Base-by-base conservation (phyloP, 2,329 filamentous ascomycete genomes). In the Aspergillus sp. region DNA sequence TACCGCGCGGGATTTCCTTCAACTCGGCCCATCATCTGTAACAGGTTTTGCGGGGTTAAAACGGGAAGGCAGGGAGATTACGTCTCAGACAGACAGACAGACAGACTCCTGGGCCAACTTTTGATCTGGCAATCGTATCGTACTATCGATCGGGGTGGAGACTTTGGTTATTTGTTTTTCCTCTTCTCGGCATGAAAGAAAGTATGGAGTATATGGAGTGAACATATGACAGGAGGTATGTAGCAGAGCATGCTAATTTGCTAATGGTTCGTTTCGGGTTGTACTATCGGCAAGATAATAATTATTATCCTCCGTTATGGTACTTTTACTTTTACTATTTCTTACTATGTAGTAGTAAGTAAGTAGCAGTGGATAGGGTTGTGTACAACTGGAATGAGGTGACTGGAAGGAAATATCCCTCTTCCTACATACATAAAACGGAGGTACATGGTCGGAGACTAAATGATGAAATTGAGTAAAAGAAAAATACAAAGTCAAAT, bases 1-100 rank as follows among this genome's bases (percentile, higher is more conserved):
- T 57, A 47, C 49, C 58, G 58, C 58, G 58, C 58, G 58, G 54
- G 58, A 60, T 60, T 60, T 52, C 17, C 25, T 42, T 25, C 19
- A 27, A 30, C 27, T 30, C 17, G 15, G 15, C 21, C 32, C 54
- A 39, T 19, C 30, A n/a, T n/a, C 36, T 55, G 53, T 55, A 44
- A 55, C 53, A 44, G 53, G 42, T n/a, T 47, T 55, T 55, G 53
- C 53, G 53, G 53, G 53, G 53, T 30, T 32, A 30, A 30, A 44
- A 11, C 17, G 17, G 15, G 50, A n/a, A 13, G 15, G 52, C 25
- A 30, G 38, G 52, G 41, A 25, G 25, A 55, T 55, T 55, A 55
- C 53, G 53, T 55, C 53, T 55, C 32, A 36, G 32, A 36, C 30
- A 32, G 30, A 32, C 27, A 11, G 27, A 30, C 8, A 30, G 27